Evolutionary conservation across 208 protist species (phyloP).

Genomic region (Tetramitus jugosus): DNA sequence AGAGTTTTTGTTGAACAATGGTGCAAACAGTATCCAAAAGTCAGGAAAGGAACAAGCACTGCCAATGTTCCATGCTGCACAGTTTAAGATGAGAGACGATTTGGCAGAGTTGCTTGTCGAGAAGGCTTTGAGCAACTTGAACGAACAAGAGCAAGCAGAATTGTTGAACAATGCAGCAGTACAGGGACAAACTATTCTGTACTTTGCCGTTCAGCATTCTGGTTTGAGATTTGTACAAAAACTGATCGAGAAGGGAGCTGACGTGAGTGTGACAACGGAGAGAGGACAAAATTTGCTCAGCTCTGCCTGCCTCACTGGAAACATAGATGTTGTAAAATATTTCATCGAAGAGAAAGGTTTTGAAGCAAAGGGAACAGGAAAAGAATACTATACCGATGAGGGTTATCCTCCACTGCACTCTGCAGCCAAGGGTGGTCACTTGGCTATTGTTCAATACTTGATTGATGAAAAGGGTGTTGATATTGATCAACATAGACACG

Average conservation of each 20-base stretch:
- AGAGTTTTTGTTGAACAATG: not conserved
- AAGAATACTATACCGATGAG: constrained; percentile 1
- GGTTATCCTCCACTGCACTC: constrained; percentile 1
- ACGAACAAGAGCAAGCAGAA: not conserved
- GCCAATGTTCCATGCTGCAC: not conserved
- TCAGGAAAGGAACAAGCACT: not conserved
- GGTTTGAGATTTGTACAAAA: too few relatives aligned
- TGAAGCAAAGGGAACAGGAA: not conserved
- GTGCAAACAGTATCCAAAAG: not conserved
- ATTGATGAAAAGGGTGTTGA: not conserved
- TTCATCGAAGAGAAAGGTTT: not conserved
- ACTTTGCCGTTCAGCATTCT: not conserved
- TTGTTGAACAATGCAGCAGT: not conserved
- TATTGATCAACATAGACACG: not conserved
- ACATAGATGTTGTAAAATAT: not conserved
- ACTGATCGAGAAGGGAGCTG: not conserved
- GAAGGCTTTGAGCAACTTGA: not conserved
- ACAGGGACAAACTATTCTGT: not conserved
- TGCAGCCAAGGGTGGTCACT: not conserved
- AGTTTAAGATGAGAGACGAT: not conserved
- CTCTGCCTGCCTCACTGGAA: not conserved
- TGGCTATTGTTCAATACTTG: not conserved
- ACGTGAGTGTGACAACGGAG: not conserved
- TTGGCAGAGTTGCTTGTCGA: not conserved
- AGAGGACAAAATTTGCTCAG: not conserved